Evolutionary conservation across 2,329 filamentous ascomycete species (phyloP).

Genomic region (Diaporthe sp.): DNA sequence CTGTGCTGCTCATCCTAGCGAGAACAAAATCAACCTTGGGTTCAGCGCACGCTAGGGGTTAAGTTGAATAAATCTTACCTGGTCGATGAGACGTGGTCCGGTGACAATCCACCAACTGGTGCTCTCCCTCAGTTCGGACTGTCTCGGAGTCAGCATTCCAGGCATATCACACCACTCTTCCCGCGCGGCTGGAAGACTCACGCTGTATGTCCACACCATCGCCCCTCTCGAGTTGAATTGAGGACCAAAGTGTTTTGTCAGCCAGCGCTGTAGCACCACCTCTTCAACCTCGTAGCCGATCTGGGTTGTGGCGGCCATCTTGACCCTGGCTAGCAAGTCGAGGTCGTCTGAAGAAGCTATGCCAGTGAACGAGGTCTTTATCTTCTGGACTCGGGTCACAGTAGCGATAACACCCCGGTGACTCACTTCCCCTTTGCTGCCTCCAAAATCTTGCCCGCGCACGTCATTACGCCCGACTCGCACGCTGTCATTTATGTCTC

Average conservation of each 20-base stretch:
- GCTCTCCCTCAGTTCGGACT: neutral
- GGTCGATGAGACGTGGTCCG: neutral
- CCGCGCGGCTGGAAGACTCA: neutral
- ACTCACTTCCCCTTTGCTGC: neutral
- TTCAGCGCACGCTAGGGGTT: neutral
- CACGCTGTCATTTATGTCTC: neutral
- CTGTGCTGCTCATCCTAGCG: conserved; percentile 3
- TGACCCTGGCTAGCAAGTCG: neutral
- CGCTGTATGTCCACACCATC: conserved; percentile 7
- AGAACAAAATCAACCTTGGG: neutral
- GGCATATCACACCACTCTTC: neutral
- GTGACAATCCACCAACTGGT: conserved; percentile 6
- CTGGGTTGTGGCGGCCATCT: neutral
- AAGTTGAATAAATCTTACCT: neutral
- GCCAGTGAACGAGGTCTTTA: neutral
- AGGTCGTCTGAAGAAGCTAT: neutral
- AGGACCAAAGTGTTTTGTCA: conserved; percentile 3
- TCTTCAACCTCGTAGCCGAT: neutral
- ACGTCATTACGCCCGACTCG: neutral
- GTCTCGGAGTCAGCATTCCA: conserved; percentile 3
- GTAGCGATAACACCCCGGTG: neutral
- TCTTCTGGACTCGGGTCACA: neutral
- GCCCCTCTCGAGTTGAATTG: neutral
- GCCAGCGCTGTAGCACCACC: neutral
- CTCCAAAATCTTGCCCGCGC: neutral